Evolutionary conservation across 1,284 basidiomycete genomes (phyloP), one percentile per base, ranked within the genome.

Genomic region (Sparassis latifolia): DNA sequence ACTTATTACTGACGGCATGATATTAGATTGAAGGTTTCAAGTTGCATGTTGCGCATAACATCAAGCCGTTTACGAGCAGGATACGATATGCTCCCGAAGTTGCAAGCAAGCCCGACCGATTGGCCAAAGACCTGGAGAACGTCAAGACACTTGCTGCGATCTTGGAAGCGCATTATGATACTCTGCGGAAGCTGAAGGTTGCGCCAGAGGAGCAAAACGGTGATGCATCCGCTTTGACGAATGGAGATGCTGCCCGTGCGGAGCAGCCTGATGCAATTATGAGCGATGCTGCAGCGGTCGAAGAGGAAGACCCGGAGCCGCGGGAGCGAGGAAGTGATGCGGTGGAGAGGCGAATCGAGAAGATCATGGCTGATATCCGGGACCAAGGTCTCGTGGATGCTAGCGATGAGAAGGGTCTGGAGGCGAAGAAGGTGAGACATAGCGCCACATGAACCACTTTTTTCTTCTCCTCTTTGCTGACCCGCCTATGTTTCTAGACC

Each of bases 21-120:
- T 75, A 1, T 20, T 57, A 96, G 93, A 89, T 97, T 62, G 92
- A 94, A 66, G 88, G 86, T 49, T 95, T 96, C 73, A 94, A 92
- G 59, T 73, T 96, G 48, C 92, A 96, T 66, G 87, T 96, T 61
- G 84, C 82, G 27, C 86, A 92, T 65, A 92, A 86, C 62, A 77
- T 79, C 33, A 84, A 84, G 49, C 84, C 92, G 10, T 89, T 92
- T 66, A 78, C 82, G 48, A 86, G 86, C 56, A 79, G 85, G 54
- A 72, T 90, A 52, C 84, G 91, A 41, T 82, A 82, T 56, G 80
- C 92, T 2, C 92, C 93, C 20, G 84, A 92, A 58, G 78, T 88
- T 29, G 84, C 89, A 12, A 89, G 84, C 64, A 79, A 78, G 48
- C 84, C 89, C 7, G 84, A 89, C 31, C 77, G 93, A 42, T 72